Conservation (phyloP, 441 rosid genomes). For the Erodium trifolium region DNA sequence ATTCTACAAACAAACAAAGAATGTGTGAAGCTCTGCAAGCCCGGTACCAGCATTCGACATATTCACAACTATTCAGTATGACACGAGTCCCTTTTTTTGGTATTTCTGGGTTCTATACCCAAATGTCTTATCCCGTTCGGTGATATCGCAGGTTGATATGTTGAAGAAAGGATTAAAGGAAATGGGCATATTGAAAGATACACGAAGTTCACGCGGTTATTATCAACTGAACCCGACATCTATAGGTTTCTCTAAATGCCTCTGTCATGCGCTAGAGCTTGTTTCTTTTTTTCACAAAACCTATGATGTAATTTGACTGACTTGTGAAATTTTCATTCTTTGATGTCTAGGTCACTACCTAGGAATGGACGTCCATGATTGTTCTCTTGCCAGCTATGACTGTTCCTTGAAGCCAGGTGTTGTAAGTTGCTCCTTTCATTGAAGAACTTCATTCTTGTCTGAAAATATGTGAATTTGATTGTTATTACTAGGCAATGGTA, state of each 20-base stretch:
- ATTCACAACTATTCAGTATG: conserved; percentile 71
- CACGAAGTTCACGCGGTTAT: conserved; percentile 33
- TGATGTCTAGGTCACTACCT: conserved; percentile 75
- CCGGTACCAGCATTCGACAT: conserved; percentile 63
- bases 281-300: background rate
- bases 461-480: background rate
- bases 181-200: conserved; percentile 57
- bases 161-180: conserved; percentile 62
- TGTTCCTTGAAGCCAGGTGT: conserved; percentile 79
- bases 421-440: conserved; percentile 42
- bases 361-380: conserved; percentile 98
- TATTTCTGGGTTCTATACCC: background rate
- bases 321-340: background rate
- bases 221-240: conserved; percentile 84
- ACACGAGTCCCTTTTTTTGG: background rate
- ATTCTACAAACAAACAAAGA: conserved; percentile 77
- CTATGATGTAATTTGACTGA: background rate
- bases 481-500: conserved; percentile 2
- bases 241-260: conserved; percentile 45
- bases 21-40: conserved; percentile 67
- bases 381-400: conserved; percentile 59
- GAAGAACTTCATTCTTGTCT: background rate
- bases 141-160: conserved; percentile 51
- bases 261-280: background rate
- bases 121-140: background rate